Percentiles rank a stretch among this genome's conserved stretches.
Conservation (phyloP, 164 flowering plant genomes). For the Pachysandra terminalis region DNA sequence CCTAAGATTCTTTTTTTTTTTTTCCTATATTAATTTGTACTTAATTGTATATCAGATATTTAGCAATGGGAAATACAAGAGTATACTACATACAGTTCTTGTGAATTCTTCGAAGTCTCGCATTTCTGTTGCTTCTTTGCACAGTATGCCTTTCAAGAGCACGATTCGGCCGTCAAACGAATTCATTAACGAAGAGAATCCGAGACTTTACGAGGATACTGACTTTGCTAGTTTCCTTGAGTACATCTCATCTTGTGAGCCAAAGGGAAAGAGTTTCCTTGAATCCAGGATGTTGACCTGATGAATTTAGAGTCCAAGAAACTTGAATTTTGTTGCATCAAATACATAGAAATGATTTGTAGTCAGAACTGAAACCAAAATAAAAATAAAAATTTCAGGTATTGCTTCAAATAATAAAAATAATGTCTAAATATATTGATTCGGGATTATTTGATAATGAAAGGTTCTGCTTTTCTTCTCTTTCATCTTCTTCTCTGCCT, state of each 20-base stretch:
- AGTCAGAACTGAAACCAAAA: no score
- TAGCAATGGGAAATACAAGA: constrained; percentile 89
- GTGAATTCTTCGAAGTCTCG: constrained; percentile 52
- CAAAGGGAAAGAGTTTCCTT: constrained; percentile 61
- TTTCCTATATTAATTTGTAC: not conserved
- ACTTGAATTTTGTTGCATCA: not conserved
- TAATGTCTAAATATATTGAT: no score
- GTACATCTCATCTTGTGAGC: constrained; percentile 53
- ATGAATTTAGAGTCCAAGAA: not conserved
- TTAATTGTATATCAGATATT: constrained; percentile 48
- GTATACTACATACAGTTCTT: constrained; percentile 70
- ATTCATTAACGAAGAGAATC: constrained; percentile 52
- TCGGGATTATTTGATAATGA: no score
- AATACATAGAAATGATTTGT: not conserved
- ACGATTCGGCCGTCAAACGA: constrained; percentile 46
- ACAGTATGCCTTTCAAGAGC: constrained; percentile 45
- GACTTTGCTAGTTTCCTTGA: constrained; percentile 58
- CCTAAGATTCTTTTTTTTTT: not conserved
- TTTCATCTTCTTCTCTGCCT: no score
- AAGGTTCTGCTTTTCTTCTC: no score
- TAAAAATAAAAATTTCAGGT: no score
- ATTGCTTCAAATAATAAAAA: no score
- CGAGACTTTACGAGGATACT: constrained; percentile 64
- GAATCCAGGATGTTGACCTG: constrained; percentile 57
- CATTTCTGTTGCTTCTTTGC: constrained; percentile 74